Evolutionary conservation across 2,329 filamentous ascomycete species (phyloP).

Genomic region (Nemania serpens): DNA sequence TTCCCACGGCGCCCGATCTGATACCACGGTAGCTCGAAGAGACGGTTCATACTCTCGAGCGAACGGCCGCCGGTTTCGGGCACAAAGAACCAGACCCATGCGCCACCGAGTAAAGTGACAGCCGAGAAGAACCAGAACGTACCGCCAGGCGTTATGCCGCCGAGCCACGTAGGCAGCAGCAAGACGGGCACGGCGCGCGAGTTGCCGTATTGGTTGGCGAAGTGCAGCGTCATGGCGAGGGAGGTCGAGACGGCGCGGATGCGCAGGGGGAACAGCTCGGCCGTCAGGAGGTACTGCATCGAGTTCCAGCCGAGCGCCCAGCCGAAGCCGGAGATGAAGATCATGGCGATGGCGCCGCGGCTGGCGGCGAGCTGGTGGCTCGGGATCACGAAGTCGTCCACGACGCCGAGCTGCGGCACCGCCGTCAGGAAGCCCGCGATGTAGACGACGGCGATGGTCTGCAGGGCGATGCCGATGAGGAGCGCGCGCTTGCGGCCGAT

Average conservation of each 20-base stretch:
- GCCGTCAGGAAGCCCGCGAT: slow-evolving; percentile 64
- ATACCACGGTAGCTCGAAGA: slow-evolving; percentile 77
- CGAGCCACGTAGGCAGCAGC: slow-evolving; percentile 57
- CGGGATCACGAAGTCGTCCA: slow-evolving; percentile 54
- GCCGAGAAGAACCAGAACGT: slow-evolving; percentile 79
- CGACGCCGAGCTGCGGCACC: slow-evolving; percentile 62
- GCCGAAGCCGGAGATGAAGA: slow-evolving; percentile 70
- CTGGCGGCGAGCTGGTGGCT: slow-evolving; percentile 58
- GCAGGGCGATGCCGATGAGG: slow-evolving; percentile 63
- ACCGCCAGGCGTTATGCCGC: slow-evolving; percentile 62
- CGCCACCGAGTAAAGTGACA: slow-evolving; percentile 68
- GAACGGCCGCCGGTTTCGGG: slow-evolving; percentile 72
- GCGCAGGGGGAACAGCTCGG: slow-evolving; percentile 76
- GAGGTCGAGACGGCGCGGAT: slow-evolving; percentile 73
- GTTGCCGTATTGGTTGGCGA: slow-evolving; percentile 79
- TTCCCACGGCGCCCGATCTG: slow-evolving; percentile 67
- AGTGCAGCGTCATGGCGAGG: slow-evolving; percentile 78
- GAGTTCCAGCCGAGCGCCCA: slow-evolving; percentile 77
- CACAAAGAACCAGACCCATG: slow-evolving; percentile 74
- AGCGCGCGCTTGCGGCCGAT: slow-evolving; percentile 75
- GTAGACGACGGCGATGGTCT: slow-evolving; percentile 66
- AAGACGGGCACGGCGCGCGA: slow-evolving; percentile 75
- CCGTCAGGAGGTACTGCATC: slow-evolving; percentile 79
- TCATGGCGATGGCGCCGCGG: slow-evolving; percentile 72
- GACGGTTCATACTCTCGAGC: slow-evolving; percentile 71